Percentiles rank a stretch among this genome's conserved stretches.
Evolutionary conservation across 1,139 yeast species (phyloP).

Genomic region (Geotrichum candidum): DNA sequence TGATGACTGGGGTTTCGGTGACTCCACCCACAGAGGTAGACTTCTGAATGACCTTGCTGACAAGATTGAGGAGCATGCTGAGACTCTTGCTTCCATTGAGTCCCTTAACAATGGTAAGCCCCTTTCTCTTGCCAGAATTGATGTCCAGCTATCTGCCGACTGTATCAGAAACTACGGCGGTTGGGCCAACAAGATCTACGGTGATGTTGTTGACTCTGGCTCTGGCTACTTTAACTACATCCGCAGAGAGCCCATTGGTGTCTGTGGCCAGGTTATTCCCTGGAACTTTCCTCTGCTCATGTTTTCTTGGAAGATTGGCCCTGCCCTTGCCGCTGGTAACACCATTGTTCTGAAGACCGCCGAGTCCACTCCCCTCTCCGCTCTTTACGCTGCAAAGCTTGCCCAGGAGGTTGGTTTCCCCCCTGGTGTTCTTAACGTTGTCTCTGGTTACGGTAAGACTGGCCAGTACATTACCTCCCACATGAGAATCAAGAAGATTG

Average conservation of each 20-base stretch:
- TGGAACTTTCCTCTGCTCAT: slow-evolving; percentile 85
- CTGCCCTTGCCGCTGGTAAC: slow-evolving; percentile 79
- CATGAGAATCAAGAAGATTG: slow-evolving; percentile 65
- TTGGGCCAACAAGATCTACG: slow-evolving; percentile 71
- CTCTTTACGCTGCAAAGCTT: slow-evolving; percentile 56
- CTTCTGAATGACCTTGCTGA: slow-evolving; percentile 62
- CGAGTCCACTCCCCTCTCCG: slow-evolving; percentile 78
- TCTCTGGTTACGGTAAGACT: slow-evolving; percentile 72
- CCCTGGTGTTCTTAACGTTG: slow-evolving; percentile 68
- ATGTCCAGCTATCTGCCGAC: slow-evolving; percentile 51
- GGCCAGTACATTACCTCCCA: slow-evolving; percentile 56
- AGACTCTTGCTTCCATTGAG: slow-evolving; percentile 60
- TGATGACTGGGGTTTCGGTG: slow-evolving; percentile 40
- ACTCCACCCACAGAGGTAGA: slow-evolving; percentile 47
- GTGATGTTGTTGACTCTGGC: slow-evolving; percentile 62
- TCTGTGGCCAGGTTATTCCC: slow-evolving; percentile 77
- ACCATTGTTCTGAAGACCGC: slow-evolving; percentile 76
- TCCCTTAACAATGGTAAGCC: slow-evolving; percentile 82
- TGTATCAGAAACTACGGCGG: slow-evolving; percentile 72
- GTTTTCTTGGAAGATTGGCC: slow-evolving; percentile 84
- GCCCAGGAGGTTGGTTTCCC: slow-evolving; percentile 71
- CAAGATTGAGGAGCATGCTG: slow-evolving; percentile 53
- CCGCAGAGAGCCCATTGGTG: slow-evolving; percentile 66
- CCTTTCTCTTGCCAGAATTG: slow-evolving; percentile 49
- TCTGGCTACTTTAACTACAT: slow-evolving; percentile 54